These are phyloP conservation scores for Wickerhamiella alocasiicola DNA, from an alignment of 805 yeast species.

Conservation along the genomic window DNA sequence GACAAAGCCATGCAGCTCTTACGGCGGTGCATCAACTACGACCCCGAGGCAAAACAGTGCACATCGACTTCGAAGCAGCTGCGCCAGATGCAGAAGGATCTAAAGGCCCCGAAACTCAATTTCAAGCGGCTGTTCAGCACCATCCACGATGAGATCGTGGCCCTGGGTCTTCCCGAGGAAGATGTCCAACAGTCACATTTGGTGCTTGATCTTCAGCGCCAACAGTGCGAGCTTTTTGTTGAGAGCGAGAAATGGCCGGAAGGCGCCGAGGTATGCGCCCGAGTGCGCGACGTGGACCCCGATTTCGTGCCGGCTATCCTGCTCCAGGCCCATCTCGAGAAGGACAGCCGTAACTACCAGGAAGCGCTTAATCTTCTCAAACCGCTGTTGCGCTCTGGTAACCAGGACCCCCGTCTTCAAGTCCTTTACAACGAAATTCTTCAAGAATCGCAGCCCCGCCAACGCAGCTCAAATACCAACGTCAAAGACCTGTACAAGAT, in stretches of 20 bases:
- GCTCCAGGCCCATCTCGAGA: conserved; percentile 23
- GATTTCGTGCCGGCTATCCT: conserved; percentile 23
- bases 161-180: conserved; percentile 12
- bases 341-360: conserved; percentile 17
- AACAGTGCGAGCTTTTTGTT: conserved; percentile 20
- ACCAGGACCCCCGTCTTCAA: conserved; percentile 16
- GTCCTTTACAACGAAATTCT: conserved; percentile 23
- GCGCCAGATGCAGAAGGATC: conserved; percentile 21
- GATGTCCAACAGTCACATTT: conserved; percentile 17
- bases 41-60: conserved; percentile 59
- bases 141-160: conserved; percentile 12
- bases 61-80: conserved; percentile 29
- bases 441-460: conserved; percentile 22
- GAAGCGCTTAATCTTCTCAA: conserved; percentile 21
- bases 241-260: conserved; percentile 19
- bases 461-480: not conserved
- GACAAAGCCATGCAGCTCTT: conserved; percentile 40
- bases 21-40: conserved; percentile 60
- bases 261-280: conserved; percentile 23
- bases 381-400: conserved; percentile 14
- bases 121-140: conserved; percentile 3
- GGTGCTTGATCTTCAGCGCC: conserved; percentile 16
- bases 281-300: conserved; percentile 21
- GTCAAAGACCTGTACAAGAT: conserved; percentile 68
- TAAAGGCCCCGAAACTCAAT: conserved; percentile 16